Conservation (phyloP, 2,329 filamentous ascomycete genomes). For the Alternaria hordeiaustralica region DNA sequence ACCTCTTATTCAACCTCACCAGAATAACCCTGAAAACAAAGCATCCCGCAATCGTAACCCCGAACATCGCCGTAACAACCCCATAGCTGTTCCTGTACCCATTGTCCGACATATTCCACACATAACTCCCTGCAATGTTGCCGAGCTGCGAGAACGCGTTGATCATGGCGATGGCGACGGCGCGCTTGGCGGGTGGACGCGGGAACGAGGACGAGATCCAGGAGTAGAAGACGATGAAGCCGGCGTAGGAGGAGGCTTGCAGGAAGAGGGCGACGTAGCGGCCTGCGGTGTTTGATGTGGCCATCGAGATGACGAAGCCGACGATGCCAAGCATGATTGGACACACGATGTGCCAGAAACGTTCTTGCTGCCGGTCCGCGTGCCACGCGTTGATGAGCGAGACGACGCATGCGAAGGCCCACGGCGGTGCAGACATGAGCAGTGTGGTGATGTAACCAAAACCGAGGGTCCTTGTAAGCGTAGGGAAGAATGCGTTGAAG, state of each 20-base stretch:
- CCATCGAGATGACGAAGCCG: conserved; percentile 53
- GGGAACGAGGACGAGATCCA: conserved; percentile 52
- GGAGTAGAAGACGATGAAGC: conserved; percentile 48
- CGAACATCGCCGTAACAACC: conserved; percentile 70
- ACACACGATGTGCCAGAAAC: conserved; percentile 60
- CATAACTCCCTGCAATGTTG: conserved; percentile 64
- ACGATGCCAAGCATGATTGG: conserved; percentile 52
- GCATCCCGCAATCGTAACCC: conserved; percentile 62
- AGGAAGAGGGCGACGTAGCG: conserved; percentile 46
- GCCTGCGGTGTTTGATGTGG: conserved; percentile 36
- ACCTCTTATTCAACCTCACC: conserved; percentile 37
- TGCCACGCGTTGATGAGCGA: conserved; percentile 60
- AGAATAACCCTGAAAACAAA: conserved; percentile 39
- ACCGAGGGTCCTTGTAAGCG: conserved; percentile 49
- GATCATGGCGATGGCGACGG: conserved; percentile 66
- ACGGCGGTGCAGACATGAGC: conserved; percentile 57
- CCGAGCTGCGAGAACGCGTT: conserved; percentile 57
- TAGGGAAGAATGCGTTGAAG: conserved; percentile 48
- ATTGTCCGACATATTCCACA: conserved; percentile 66
- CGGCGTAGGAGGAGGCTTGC: conserved; percentile 49
- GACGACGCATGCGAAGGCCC: conserved; percentile 54
- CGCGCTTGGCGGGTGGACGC: conserved; percentile 66
- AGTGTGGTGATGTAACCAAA: conserved; percentile 49
- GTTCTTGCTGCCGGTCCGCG: conserved; percentile 58
- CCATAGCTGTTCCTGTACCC: conserved; percentile 70